These are phyloP conservation scores for Pistacia integerrima DNA, from an alignment of 345 rosid species.

Conservation along the genomic window DNA sequence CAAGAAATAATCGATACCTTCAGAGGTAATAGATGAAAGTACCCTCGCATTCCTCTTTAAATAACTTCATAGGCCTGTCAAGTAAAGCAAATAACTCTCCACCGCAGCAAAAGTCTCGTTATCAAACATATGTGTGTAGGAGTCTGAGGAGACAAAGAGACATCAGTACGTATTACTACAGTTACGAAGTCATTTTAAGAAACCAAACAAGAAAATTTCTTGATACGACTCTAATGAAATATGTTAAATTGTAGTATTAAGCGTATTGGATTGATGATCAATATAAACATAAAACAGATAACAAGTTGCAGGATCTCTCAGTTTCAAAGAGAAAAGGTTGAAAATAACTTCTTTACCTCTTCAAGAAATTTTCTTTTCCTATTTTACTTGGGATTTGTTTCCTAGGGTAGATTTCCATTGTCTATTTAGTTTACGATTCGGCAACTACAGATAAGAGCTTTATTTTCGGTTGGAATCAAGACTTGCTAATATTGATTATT, in stretches of 20 bases:
- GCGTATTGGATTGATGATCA: too few species aligned
- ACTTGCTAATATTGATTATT: too few species aligned
- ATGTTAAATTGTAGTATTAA: too few species aligned
- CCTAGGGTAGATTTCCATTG: not conserved
- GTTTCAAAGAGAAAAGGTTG: not conserved
- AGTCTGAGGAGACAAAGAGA: slow-evolving; percentile 46
- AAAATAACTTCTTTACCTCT: not conserved
- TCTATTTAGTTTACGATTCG: not conserved
- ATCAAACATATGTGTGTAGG: slow-evolving; percentile 93
- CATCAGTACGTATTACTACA: too few species aligned
- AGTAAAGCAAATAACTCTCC: slow-evolving; percentile 94
- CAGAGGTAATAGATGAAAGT: slow-evolving; percentile 7
- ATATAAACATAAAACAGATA: too few species aligned
- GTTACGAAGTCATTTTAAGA: too few species aligned
- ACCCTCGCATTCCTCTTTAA: slow-evolving; percentile 94
- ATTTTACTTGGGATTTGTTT: not conserved
- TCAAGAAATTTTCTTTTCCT: not conserved
- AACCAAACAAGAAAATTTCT: too few species aligned
- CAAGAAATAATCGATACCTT: not conserved
- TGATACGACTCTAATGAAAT: too few species aligned
- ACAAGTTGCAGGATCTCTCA: slow-evolving; percentile 4
- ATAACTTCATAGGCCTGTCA: slow-evolving; percentile 83
- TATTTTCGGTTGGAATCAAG: too few species aligned
- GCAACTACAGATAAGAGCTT: too few species aligned
- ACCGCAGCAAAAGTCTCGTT: slow-evolving; percentile 92